phyloP scores from a whole-genome alignment of 169 alveolate species.

The Plasmodium blacklocki region DNA sequence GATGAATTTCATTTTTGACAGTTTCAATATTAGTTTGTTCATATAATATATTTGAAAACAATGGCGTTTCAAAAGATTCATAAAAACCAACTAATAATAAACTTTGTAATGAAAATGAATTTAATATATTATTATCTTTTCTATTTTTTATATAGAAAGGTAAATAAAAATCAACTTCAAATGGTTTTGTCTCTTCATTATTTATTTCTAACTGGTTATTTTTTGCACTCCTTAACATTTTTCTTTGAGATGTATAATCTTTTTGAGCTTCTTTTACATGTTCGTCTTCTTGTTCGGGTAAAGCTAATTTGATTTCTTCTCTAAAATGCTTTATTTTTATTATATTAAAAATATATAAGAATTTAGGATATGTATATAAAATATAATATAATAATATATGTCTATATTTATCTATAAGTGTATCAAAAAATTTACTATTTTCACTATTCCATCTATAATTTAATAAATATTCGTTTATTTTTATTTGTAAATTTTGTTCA shows the following conservation, averaged over 20 bases:
- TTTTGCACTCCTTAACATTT: conserved; percentile 41
- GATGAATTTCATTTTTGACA: conserved; percentile 59
- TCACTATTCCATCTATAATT: conserved; percentile 64
- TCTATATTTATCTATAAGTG: conserved; percentile 52
- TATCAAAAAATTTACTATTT: conserved; percentile 19
- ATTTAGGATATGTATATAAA: conserved; percentile 66
- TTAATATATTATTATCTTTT: conserved; percentile 25
- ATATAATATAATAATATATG: conserved; percentile 51
- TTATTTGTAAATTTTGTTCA: conserved; percentile 12
- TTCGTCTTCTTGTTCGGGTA: conserved; percentile 32
- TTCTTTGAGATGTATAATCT: conserved; percentile 52
- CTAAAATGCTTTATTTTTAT: conserved; percentile 43
- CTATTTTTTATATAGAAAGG: conserved; percentile 31
- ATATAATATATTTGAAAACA: conserved; percentile 31
- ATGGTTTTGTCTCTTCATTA: conserved; percentile 12
- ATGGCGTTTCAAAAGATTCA: conserved; percentile 5
- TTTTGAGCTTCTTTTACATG: conserved; percentile 65
- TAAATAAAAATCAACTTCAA: conserved; percentile 11
- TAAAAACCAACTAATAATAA: conserved; percentile 20
- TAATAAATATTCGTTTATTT: conserved; percentile 50
- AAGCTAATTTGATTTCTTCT: conserved; percentile 28
- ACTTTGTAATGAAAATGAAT: conserved; percentile 22
- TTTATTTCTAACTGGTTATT: conserved; percentile 3
- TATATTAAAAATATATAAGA: conserved; percentile 47
- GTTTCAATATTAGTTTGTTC: conserved; percentile 7